phyloP scores from a whole-genome alignment of 768 basidiomycete genomes.

The Trametes elegans region DNA sequence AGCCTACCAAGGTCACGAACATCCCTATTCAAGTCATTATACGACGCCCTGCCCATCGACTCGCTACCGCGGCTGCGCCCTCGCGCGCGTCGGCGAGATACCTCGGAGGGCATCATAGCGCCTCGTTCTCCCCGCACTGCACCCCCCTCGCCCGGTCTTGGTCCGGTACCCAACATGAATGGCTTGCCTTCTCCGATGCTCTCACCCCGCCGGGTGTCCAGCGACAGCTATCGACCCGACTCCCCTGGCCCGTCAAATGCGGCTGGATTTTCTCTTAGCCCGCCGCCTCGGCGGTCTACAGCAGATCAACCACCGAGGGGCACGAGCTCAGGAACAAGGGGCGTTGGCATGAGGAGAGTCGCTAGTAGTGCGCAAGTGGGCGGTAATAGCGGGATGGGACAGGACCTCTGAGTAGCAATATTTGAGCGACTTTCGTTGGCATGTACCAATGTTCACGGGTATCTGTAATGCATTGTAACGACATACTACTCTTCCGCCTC shows the following conservation, averaged over 20 bases:
- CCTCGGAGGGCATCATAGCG: constrained; percentile 69
- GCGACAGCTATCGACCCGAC: constrained; percentile 15
- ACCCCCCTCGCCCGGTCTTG: constrained; percentile 21
- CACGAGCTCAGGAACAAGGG: neutral
- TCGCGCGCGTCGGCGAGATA: constrained; percentile 41
- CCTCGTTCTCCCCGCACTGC: constrained; percentile 43
- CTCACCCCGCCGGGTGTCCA: constrained; percentile 23
- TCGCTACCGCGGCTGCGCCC: constrained; percentile 44
- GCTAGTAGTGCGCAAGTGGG: constrained; percentile 14
- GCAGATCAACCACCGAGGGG: constrained; percentile 1
- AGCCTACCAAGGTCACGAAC: constrained; percentile 41
- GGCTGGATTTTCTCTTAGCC: constrained; percentile 34
- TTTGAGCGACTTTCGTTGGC: neutral
- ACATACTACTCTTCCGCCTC: no score
- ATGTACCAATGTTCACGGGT: neutral
- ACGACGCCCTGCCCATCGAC: constrained; percentile 42
- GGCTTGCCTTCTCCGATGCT: constrained; percentile 23
- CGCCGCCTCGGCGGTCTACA: constrained; percentile 38
- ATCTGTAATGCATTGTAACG: no score
- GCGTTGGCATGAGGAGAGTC: constrained; percentile 24
- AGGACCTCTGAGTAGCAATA: neutral
- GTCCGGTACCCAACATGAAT: constrained; percentile 16
- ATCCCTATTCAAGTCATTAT: constrained; percentile 68
- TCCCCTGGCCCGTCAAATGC: constrained; percentile 4
- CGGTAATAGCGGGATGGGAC: neutral